Evolutionary conservation across 176 grass and related monocot genomes (phyloP).

Genomic region (Echinochloa phyllopogon): DNA sequence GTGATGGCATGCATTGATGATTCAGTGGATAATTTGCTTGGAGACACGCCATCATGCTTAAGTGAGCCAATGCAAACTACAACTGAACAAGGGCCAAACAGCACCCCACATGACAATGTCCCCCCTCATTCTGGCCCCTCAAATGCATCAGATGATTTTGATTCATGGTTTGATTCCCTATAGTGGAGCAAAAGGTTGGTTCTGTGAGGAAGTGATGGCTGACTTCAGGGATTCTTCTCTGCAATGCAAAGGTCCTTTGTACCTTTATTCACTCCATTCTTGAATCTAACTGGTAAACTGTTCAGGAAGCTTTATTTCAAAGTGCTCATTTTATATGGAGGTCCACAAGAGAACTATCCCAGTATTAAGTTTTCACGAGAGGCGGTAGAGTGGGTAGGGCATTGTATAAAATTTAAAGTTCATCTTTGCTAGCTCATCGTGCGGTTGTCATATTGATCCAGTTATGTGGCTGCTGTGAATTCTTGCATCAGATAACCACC

Average conservation of each 20-base stretch:
- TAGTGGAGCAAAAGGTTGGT: constrained; percentile 22
- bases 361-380: neutral
- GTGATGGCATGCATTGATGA: constrained; percentile 37
- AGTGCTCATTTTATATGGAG: neutral
- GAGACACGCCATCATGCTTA: constrained; percentile 26
- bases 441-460: neutral
- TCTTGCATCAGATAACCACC: neutral
- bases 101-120: neutral
- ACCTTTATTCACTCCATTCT: neutral
- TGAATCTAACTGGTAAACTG: neutral
- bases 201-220: neutral
- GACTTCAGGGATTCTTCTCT: neutral
- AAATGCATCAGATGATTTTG: constrained; percentile 66
- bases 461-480: constrained; percentile 22
- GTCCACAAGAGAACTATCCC: neutral
- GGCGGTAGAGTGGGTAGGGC: neutral
- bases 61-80: constrained; percentile 44
- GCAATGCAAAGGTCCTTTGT: neutral
- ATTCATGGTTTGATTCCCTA: constrained; percentile 85
- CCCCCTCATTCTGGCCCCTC: constrained; percentile 25
- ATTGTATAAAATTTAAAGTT: neutral
- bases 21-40: constrained; percentile 60
- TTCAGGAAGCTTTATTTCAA: neutral
- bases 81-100: constrained; percentile 7
- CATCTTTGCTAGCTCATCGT: neutral